Conservation (phyloP, 805 yeast species). For the Zygosaccharomyces kombuchaensis region DNA sequence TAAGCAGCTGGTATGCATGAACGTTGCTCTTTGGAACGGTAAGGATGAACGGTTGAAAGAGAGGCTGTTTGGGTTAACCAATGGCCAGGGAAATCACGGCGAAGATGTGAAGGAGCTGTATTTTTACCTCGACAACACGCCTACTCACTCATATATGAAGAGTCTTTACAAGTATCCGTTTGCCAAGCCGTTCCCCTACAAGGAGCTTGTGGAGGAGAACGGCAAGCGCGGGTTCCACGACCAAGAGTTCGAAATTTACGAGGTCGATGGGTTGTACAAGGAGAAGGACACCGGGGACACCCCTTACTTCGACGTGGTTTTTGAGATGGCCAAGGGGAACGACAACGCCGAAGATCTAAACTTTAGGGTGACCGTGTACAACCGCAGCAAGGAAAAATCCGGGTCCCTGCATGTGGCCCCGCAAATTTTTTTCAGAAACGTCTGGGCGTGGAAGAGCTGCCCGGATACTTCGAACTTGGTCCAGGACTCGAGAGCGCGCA, state of each 20-base stretch:
- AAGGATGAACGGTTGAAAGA: conserved; percentile 82
- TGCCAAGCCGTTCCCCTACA: conserved; percentile 66
- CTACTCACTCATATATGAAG: conserved; percentile 90
- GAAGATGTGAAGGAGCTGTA: conserved; percentile 88
- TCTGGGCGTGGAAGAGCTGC: conserved; percentile 85
- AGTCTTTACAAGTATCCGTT: conserved; percentile 92
- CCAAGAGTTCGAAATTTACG: conserved; percentile 76
- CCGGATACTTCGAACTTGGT: conserved; percentile 48
- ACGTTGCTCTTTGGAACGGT: conserved; percentile 91
- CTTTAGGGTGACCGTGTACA: conserved; percentile 84
- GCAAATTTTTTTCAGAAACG: conserved; percentile 77
- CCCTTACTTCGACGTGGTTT: conserved; percentile 80
- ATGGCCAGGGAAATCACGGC: conserved; percentile 93
- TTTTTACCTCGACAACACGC: conserved; percentile 85
- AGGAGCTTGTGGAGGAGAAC: conserved; percentile 64
- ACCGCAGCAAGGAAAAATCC: conserved; percentile 63
- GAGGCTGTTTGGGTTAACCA: conserved; percentile 81
- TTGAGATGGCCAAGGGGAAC: conserved; percentile 84
- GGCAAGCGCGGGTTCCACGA: conserved; percentile 61
- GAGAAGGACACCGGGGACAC: conserved; percentile 48
- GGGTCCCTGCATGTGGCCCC: conserved; percentile 90
- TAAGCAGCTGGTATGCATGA: conserved; percentile 68
- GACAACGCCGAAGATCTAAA: conserved; percentile 74
- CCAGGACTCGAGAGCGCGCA: conserved; percentile 35
- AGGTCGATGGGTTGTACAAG: conserved; percentile 64